These are phyloP conservation scores for Quercus engelmannii DNA, from an alignment of 306 rosid genomes.

Conservation along the genomic window DNA sequence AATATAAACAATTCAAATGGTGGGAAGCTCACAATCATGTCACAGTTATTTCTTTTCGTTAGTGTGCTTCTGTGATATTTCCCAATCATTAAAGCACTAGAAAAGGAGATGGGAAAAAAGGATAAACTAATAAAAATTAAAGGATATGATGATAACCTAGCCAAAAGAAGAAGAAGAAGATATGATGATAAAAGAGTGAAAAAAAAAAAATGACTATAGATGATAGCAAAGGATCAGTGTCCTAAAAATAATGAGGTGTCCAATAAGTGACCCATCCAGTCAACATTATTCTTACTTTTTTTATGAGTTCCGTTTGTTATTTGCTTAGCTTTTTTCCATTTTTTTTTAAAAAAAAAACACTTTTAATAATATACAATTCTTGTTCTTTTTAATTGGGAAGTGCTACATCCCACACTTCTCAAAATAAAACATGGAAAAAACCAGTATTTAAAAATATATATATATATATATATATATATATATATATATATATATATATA, in stretches of 20 bases:
- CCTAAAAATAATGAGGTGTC: not conserved
- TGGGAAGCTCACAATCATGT: constrained; percentile 3
- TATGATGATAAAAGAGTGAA: not conserved
- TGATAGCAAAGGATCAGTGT: not conserved
- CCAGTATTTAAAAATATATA: too few relatives aligned
- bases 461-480: too few relatives aligned
- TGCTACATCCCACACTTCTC: too few relatives aligned
- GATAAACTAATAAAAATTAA: not conserved
- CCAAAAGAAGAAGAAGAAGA: not conserved
- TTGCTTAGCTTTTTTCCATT: constrained; percentile 1
- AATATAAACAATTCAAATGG: not conserved
- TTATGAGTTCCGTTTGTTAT: constrained; percentile 15
- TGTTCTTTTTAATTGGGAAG: too few relatives aligned
- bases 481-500: too few relatives aligned
- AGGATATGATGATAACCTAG: constrained; percentile 3
- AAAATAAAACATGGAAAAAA: too few relatives aligned
- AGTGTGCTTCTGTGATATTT: constrained; percentile 19
- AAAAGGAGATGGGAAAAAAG: constrained; percentile 9
- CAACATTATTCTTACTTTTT: not conserved
- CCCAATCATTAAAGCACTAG: constrained; percentile 30
- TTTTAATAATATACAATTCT: too few relatives aligned
- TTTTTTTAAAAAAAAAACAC: not conserved
- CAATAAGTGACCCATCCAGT: not conserved
- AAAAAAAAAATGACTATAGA: not conserved
- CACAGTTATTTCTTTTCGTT: not conserved